These are phyloP conservation scores for Theobroma cacao DNA, from an alignment of 345 rosid species.

Conservation along the genomic window DNA sequence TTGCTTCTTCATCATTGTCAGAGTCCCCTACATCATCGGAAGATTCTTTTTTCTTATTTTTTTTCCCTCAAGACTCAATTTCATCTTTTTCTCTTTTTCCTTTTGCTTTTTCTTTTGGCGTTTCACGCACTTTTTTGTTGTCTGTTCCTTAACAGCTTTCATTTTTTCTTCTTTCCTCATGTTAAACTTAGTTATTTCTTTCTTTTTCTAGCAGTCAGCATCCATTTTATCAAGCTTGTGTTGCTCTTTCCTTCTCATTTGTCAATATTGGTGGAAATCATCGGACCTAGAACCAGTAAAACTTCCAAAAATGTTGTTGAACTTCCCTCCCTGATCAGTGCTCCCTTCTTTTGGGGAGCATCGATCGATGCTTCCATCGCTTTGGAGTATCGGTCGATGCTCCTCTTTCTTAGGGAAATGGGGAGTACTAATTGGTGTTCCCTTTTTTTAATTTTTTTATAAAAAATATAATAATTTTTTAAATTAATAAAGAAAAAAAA, in stretches of 20 bases:
- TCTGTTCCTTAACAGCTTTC: slow-evolving; percentile 78
- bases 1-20: slow-evolving; percentile 40
- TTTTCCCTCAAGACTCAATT: slow-evolving; percentile 36
- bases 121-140: slow-evolving; percentile 77
- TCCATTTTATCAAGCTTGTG: slow-evolving; percentile 91
- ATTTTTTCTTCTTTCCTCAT: slow-evolving; percentile 82
- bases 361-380: too few species aligned
- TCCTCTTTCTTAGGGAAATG: too few species aligned
- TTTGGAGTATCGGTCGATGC: too few species aligned
- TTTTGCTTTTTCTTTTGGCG: slow-evolving; percentile 82
- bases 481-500: too few species aligned
- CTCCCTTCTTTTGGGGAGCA: too few species aligned
- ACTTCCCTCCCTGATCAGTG: too few species aligned
- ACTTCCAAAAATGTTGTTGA: slow-evolving; percentile 91
- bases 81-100: slow-evolving; percentile 66
- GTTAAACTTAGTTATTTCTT: slow-evolving; percentile 60
- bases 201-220: slow-evolving; percentile 70
- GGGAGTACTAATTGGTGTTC: too few species aligned
- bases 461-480: too few species aligned
- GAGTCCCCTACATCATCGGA: slow-evolving; percentile 46
- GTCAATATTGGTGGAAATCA: slow-evolving; percentile 98
- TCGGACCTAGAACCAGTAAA: slow-evolving; percentile 97
- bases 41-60: slow-evolving; percentile 41
- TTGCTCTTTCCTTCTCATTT: slow-evolving; percentile 93
- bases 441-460: too few species aligned